phyloP scores from a whole-genome alignment of 805 yeast species.

The Spathaspora sp. region DNA sequence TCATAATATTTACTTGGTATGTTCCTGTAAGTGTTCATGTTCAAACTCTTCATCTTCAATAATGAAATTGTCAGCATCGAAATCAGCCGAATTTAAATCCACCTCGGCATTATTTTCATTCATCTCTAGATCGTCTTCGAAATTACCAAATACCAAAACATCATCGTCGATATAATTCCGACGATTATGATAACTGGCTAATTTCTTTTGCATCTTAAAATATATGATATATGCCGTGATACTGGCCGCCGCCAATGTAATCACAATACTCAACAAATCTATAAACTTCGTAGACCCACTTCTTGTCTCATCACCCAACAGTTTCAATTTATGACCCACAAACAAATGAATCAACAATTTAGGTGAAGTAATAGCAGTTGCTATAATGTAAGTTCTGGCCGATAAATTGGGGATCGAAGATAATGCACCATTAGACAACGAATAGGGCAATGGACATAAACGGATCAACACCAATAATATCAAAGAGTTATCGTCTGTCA shows the following conservation, averaged over 20 bases:
- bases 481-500: slow-evolving; percentile 65
- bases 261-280: slow-evolving; percentile 56
- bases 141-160: slow-evolving; percentile 36
- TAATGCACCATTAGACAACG: slow-evolving; percentile 87
- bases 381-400: slow-evolving; percentile 57
- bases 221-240: slow-evolving; percentile 68
- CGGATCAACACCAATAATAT: slow-evolving; percentile 68
- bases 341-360: slow-evolving; percentile 74
- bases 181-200: slow-evolving; percentile 18
- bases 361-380: slow-evolving; percentile 77
- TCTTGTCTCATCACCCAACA: slow-evolving; percentile 55
- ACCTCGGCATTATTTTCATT: slow-evolving; percentile 23
- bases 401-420: slow-evolving; percentile 81
- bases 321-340: slow-evolving; percentile 71
- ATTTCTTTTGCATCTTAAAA: slow-evolving; percentile 43
- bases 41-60: slow-evolving; percentile 32
- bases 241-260: slow-evolving; percentile 54
- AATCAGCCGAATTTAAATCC: slow-evolving; percentile 34
- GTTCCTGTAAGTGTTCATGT: not conserved
- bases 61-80: slow-evolving; percentile 38
- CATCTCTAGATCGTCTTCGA: slow-evolving; percentile 33
- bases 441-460: slow-evolving; percentile 90
- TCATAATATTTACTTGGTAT: not conserved
- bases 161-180: slow-evolving; percentile 16
- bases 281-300: slow-evolving; percentile 50